Evolutionary conservation across 371 early-diverging fungal genomes (phyloP), one percentile per base, ranked within the genome.

Genomic region (Rhizopus arrhizus): DNA sequence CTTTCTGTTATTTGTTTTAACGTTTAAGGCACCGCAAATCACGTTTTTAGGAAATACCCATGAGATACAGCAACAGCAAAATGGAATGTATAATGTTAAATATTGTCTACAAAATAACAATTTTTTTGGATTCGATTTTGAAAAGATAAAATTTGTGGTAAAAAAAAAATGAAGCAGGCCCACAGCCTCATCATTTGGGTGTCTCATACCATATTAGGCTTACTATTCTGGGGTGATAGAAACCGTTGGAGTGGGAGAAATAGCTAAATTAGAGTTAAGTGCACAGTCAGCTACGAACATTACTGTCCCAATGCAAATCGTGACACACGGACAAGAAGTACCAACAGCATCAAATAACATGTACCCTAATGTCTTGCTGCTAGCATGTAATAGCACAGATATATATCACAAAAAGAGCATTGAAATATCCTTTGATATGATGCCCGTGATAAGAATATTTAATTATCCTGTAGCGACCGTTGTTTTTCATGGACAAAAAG

Each of bases 361-460:
- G 8, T 7, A 13, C 3, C n/a, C n/a, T 38, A 8, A 38, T 38
- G 40, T 15, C 8, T 16, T 16, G 5, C n/a, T 8, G 10, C 13
- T 46, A 15, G 40, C 46, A 46, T 22, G 46, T 8, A 16, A 8
- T 8, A 46, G 46, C 15, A 22, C 22, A 22, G 22, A 16, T 46
- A 15, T 0, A 15, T 13, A 46, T 5, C 40, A 11, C 11, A 9
- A 45, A 22, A 45, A 45, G n/a, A 16, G 8, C 22, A 2, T 45
- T 7, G 46, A 45, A 16, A n/a, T 45, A 45, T 45, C 46, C 46
- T 15, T 45, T 49, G 50, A 49, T 49, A 32, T 49, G 29, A 49
- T 49, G 31, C 50, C 50, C 6, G 29, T 29, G 31, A 5, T 49
- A 8, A 28, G n/a, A 49, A 29, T 49, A 31, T 31, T 49, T 10